Percentiles rank a stretch among this genome's conserved stretches.
These are phyloP conservation scores for Ophiostoma ips DNA, from an alignment of 2,329 filamentous ascomycete genomes.

Conservation along the genomic window DNA sequence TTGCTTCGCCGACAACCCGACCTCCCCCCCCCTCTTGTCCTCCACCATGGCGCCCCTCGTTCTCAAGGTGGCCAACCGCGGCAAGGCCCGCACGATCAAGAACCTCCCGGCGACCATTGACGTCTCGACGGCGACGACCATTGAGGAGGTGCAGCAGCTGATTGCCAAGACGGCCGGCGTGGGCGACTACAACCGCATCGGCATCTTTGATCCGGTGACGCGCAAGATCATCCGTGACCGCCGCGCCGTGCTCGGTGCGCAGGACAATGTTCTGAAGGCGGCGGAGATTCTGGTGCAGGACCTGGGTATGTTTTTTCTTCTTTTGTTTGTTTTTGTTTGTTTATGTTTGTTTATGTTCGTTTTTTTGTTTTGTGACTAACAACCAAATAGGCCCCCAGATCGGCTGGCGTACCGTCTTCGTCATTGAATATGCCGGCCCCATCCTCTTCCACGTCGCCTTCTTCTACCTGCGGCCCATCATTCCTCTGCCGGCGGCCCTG, in stretches of 20 bases:
- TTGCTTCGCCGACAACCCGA: not conserved
- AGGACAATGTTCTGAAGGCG: conserved; percentile 32
- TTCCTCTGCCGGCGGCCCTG: conserved; percentile 28
- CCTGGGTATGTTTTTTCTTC: conserved; percentile 48
- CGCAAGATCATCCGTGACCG: conserved; percentile 52
- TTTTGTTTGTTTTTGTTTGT: too few species aligned
- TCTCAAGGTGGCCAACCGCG: conserved; percentile 31
- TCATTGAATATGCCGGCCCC: conserved; percentile 89
- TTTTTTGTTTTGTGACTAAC: not conserved
- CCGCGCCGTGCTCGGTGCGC: conserved; percentile 36
- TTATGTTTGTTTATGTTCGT: too few species aligned
- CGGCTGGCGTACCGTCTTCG: conserved; percentile 82
- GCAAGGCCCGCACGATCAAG: conserved; percentile 37
- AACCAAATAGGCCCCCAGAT: conserved; percentile 64
- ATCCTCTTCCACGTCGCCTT: conserved; percentile 71
- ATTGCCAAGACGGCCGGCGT: conserved; percentile 38
- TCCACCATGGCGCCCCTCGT: conserved; percentile 17
- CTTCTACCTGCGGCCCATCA: conserved; percentile 60
- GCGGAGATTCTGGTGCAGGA: conserved; percentile 77
- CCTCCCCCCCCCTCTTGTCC: not conserved
- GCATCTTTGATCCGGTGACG: conserved; percentile 44
- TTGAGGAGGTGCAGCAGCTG: conserved; percentile 44
- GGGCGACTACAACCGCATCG: conserved; percentile 46
- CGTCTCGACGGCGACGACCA: conserved; percentile 34
- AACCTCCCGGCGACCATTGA: conserved; percentile 39